Evolutionary conservation across 2,329 filamentous ascomycete species (phyloP), one percentile per base, ranked within the genome.

Genomic region (Aureobasidium sp.): DNA sequence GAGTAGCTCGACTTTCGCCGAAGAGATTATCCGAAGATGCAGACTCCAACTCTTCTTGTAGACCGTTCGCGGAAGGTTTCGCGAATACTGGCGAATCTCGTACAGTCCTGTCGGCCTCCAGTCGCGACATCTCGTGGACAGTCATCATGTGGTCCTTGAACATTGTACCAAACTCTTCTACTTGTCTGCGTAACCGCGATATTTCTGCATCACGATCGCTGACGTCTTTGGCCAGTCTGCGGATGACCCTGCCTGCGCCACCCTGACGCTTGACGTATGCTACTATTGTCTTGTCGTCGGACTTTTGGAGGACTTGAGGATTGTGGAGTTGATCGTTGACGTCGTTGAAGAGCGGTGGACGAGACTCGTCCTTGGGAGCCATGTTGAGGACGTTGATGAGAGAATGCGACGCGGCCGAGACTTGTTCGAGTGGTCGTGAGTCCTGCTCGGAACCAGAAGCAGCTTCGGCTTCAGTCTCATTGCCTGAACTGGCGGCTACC

Each of bases 161-260:
- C 29, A 91, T 86, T 60, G 89, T 81, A 74, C 96, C 91, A 63
- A 91, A 83, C 66, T 90, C 86, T 71, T 95, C 91, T 7, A 90
- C 87, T 54, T 85, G 85, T 63, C 89, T 83, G 52, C 90, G 83
- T 65, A 96, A 72, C 1, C 79, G 78, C 0, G 89, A 85, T 34
- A 96, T 88, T 71, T 96, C 90, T 13, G 85, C 84, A 76, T 96
- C 91, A 52, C 92, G 83, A 68, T 90, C 84, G 0, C 91, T 91
- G 62, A 96, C 77, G 72, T 96, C 91, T 66, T 88, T 86, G 13
- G 91, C 90, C 63, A 96, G 84, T 10, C 61, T 50, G 9, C 61
- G 42, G 9, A 65, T 65, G 50, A 65, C 59, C 34, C 44, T 63
- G 45, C 45, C 45, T 39, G 60, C 59, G 21, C 62, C 62, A 16